A percentile compares a stretch with the other conserved stretches of the same genome.
phyloP scores from a whole-genome alignment of 129 eudicot genomes.

The Pittosporum tobira region DNA sequence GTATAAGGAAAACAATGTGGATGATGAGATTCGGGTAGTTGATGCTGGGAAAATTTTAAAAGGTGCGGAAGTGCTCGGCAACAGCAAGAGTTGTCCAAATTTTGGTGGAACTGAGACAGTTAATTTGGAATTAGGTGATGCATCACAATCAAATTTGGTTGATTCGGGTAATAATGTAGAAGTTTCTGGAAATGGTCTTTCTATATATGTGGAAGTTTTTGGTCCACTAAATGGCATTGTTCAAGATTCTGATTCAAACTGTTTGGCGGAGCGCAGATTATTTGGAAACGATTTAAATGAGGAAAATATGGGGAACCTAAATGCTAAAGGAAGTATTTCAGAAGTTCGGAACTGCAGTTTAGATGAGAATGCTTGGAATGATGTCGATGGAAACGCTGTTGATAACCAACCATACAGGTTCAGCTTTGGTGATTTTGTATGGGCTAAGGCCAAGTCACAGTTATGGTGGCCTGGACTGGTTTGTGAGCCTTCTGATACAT shows the following conservation, averaged over 20 bases:
- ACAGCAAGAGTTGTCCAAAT: background rate
- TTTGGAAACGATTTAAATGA: conserved; percentile 1
- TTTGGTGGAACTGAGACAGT: conserved; percentile 1
- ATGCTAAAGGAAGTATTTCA: background rate
- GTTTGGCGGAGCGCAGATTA: conserved; percentile 2
- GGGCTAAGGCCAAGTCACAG: conserved; percentile 26
- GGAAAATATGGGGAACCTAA: conserved; percentile 1
- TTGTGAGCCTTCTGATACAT: conserved; percentile 13
- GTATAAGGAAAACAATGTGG: background rate
- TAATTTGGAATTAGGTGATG: background rate
- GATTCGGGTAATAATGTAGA: conserved; percentile 26
- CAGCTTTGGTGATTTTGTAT: conserved; percentile 24
- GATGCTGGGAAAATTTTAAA: background rate
- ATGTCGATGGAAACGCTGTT: conserved; percentile 3
- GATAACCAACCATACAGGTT: conserved; percentile 5
- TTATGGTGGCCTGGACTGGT: conserved; percentile 33
- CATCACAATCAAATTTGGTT: background rate
- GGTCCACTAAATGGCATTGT: conserved; percentile 29
- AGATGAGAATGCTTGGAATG: conserved; percentile 2
- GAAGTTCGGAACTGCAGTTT: background rate
- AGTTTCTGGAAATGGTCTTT: conserved; percentile 35
- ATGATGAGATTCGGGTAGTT: background rate
- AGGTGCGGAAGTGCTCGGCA: background rate
- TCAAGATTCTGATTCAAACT: background rate
- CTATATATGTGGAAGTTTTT: conserved; percentile 49